Evolutionary conservation across 2,329 filamentous ascomycete genomes (phyloP).

Genomic region (Talaromyces sp.): DNA sequence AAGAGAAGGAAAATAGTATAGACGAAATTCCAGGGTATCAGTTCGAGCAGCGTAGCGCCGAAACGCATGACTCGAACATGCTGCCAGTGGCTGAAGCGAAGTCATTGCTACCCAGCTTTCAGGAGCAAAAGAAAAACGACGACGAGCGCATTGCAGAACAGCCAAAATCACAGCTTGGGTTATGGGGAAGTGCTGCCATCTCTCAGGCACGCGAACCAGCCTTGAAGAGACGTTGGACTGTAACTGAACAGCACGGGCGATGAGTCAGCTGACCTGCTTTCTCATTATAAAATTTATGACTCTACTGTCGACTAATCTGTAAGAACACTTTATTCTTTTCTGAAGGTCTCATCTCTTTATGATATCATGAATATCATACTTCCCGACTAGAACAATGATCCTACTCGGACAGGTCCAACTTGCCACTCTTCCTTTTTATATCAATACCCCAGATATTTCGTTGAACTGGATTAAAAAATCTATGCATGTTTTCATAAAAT

Average conservation of each 20-base stretch:
- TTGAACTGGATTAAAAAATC: neutral
- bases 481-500: neutral
- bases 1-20: constrained; percentile 11
- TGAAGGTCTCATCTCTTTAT: neutral
- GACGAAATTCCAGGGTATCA: constrained; percentile 18
- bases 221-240: constrained; percentile 37
- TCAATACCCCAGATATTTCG: neutral
- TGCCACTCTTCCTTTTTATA: neutral
- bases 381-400: neutral
- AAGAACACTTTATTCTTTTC: neutral
- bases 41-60: constrained; percentile 3
- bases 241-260: constrained; percentile 27
- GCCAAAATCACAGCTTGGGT: constrained; percentile 31
- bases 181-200: constrained; percentile 36
- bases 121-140: neutral
- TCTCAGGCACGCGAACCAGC: constrained; percentile 28
- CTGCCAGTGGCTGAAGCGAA: constrained; percentile 5
- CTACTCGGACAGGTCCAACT: neutral
- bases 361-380: neutral
- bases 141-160: constrained; percentile 4
- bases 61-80: neutral
- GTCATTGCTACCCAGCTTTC: constrained; percentile 20
- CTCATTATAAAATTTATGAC: neutral
- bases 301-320: neutral
- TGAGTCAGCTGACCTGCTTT: neutral